Percentiles rank a stretch among this genome's conserved stretches.
phyloP scores from a whole-genome alignment of 1,284 basidiomycete genomes.

The Pseudozyma pruni region DNA sequence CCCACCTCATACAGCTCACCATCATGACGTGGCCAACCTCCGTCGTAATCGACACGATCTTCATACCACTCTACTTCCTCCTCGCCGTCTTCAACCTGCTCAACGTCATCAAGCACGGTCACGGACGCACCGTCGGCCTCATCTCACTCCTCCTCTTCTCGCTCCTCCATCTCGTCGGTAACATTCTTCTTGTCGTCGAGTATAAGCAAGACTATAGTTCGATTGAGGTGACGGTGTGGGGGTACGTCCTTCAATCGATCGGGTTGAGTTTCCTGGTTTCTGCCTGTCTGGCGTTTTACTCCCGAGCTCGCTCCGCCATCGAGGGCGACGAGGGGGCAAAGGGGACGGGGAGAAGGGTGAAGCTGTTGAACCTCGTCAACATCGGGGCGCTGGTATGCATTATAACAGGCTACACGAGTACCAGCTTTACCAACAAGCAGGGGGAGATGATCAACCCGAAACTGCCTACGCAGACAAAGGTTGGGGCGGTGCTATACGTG shows the following conservation, averaged over 20 bases:
- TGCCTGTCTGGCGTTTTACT: constrained; percentile 19
- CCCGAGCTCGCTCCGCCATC: background rate
- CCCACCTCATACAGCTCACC: background rate
- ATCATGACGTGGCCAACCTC: constrained; percentile 34
- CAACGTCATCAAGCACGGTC: constrained; percentile 33
- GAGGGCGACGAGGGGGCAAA: background rate
- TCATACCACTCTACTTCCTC: constrained; percentile 43
- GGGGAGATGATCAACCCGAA: constrained; percentile 4
- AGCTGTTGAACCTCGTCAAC: constrained; percentile 29
- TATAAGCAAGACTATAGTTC: constrained; percentile 10
- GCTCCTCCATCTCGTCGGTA: constrained; percentile 20
- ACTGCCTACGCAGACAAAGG: constrained; percentile 8
- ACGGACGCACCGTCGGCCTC: constrained; percentile 13
- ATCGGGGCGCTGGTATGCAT: constrained; percentile 25
- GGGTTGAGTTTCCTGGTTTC: constrained; percentile 26
- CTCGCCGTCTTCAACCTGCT: constrained; percentile 5
- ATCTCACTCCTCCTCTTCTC: constrained; percentile 33
- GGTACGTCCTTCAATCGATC: constrained; percentile 24
- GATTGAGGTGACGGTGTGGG: constrained; percentile 6
- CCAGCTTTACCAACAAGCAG: constrained; percentile 1
- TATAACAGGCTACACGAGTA: constrained; percentile 21
- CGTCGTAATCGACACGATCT: constrained; percentile 31
- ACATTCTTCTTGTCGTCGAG: constrained; percentile 23
- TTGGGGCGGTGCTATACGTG: constrained; percentile 27
- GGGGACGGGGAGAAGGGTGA: background rate